These are phyloP conservation scores for Xylaria longipes DNA, from an alignment of 495 filamentous ascomycete genomes.

Conservation along the genomic window DNA sequence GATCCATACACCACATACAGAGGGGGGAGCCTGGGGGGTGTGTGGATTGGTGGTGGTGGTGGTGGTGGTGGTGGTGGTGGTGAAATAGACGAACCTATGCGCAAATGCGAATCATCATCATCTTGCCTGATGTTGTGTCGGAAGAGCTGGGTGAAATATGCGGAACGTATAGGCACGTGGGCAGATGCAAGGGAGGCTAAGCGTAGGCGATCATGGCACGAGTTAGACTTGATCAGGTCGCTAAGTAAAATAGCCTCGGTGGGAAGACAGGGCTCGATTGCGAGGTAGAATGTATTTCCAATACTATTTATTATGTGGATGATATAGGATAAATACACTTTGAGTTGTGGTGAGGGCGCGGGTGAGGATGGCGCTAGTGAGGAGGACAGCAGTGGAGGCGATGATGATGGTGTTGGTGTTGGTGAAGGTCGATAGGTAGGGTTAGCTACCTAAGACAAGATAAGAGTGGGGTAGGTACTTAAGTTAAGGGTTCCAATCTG, in stretches of 20 bases:
- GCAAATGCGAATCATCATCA: constrained; percentile 5
- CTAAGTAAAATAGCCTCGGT: not conserved
- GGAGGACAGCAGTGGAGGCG: not conserved
- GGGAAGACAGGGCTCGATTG: not conserved
- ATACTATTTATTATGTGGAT: not conserved
- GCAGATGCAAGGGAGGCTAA: not conserved
- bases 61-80: not conserved
- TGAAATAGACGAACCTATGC: constrained; percentile 4
- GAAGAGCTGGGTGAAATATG: not conserved
- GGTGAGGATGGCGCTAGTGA: not conserved
- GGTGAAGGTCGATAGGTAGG: no score
- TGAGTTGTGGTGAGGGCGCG: not conserved
- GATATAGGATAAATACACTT: not conserved
- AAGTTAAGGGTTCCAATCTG: not conserved
- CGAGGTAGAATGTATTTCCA: not conserved
- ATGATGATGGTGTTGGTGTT: not conserved
- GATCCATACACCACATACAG: not conserved
- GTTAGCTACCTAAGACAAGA: no score
- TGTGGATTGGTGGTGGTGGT: not conserved
- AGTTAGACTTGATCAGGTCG: not conserved
- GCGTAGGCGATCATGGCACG: not conserved
- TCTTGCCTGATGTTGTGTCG: not conserved
- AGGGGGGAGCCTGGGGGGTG: not conserved
- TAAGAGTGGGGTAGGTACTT: not conserved
- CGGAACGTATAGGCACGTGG: constrained; percentile 9